Evolutionary conservation across 176 grass and related monocot species (phyloP).

Genomic region (Triticum monococcum): DNA sequence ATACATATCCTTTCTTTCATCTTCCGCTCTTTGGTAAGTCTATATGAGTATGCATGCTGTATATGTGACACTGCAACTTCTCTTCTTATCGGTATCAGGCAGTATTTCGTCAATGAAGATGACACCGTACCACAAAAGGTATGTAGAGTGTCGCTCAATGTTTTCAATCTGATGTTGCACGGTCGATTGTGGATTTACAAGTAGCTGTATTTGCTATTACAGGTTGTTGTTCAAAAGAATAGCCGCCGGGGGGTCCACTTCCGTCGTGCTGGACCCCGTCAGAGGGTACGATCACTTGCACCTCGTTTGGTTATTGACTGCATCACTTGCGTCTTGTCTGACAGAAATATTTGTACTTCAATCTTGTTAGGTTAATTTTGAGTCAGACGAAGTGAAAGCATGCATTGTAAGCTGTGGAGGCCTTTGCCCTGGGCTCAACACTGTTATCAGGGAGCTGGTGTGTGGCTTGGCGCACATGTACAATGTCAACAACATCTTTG

Average conservation of each 20-base stretch:
- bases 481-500: conserved; percentile 68
- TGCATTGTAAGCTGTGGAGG: conserved; percentile 99
- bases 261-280: conserved; percentile 88
- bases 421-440: conserved; percentile 97
- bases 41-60: conserved; percentile 9
- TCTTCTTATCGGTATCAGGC: conserved; percentile 51
- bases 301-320: conserved; percentile 10
- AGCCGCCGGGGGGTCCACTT: conserved; percentile 81
- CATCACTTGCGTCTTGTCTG: conserved; percentile 15
- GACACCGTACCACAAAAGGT: conserved; percentile 94
- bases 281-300: conserved; percentile 53
- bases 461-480: conserved; percentile 97
- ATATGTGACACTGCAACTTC: conserved; percentile 16
- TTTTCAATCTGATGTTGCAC: neutral
- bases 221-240: conserved; percentile 76
- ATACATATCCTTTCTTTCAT: neutral
- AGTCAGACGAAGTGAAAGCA: conserved; percentile 76
- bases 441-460: conserved; percentile 94
- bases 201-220: neutral
- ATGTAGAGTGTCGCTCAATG: neutral
- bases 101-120: conserved; percentile 91
- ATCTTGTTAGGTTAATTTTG: conserved; percentile 69
- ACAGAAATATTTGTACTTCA: conserved; percentile 32
- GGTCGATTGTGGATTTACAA: neutral
- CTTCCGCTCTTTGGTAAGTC: neutral